Conservation (phyloP, 106 monocot species). For the Iris macrosiphon region DNA sequence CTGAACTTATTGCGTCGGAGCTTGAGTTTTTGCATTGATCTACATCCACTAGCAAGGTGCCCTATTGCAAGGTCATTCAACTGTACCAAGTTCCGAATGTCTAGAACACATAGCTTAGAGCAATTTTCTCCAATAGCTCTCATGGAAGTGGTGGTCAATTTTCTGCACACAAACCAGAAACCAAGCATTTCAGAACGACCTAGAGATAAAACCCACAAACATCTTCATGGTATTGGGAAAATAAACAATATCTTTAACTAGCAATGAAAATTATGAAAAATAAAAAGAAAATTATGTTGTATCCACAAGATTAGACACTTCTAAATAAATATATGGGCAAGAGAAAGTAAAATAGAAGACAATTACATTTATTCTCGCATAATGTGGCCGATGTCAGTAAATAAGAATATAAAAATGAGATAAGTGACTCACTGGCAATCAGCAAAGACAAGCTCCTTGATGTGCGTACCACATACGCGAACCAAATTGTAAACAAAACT, state of each 20-base stretch:
- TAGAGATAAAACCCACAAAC: too few species aligned
- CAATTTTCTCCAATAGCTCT: slow-evolving; percentile 59
- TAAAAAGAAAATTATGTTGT: background rate
- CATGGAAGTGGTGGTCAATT: slow-evolving; percentile 30
- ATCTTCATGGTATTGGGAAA: too few species aligned
- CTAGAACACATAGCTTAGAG: slow-evolving; percentile 28
- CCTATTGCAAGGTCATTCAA: slow-evolving; percentile 51
- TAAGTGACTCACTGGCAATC: slow-evolving; percentile 51
- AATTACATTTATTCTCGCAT: too few species aligned
- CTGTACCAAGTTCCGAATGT: slow-evolving; percentile 43
- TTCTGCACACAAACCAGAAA: slow-evolving; percentile 22
- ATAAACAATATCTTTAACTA: too few species aligned
- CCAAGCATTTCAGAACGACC: background rate
- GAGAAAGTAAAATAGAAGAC: too few species aligned
- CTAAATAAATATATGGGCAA: too few species aligned
- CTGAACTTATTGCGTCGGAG: slow-evolving; percentile 50
- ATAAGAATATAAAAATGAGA: slow-evolving; percentile 3
- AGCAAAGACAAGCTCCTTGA: slow-evolving; percentile 45
- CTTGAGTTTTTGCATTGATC: slow-evolving; percentile 39
- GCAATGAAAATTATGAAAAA: too few species aligned
- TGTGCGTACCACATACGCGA: slow-evolving; percentile 29
- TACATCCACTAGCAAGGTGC: slow-evolving; percentile 53
- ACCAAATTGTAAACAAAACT: slow-evolving; percentile 44
- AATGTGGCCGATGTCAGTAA: too few species aligned
- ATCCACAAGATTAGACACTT: too few species aligned